phyloP scores from a whole-genome alignment of 306 rosid genomes.

The Begonia peltatifolia region DNA sequence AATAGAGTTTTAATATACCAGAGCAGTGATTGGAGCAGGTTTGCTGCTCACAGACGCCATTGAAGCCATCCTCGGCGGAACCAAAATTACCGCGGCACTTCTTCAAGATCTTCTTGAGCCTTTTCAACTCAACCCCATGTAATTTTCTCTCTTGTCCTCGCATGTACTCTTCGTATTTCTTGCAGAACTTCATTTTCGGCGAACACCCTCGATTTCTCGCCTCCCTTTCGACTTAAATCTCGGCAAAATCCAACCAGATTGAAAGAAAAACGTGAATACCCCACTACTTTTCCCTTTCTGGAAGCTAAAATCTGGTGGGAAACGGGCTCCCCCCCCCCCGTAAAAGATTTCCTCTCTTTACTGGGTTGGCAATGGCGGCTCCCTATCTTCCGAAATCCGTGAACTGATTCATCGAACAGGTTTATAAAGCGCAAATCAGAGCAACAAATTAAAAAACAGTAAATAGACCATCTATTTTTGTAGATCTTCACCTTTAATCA shows the following conservation, averaged over 20 bases:
- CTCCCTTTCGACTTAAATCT: neutral
- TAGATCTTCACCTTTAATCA: too few species aligned
- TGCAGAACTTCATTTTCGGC: constrained; percentile 79
- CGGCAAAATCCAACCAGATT: neutral
- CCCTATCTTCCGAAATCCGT: too few species aligned
- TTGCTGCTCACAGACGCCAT: constrained; percentile 12
- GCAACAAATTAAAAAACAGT: too few species aligned
- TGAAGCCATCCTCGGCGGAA: constrained; percentile 15
- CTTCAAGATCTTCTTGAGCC: constrained; percentile 78
- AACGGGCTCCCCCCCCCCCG: neutral
- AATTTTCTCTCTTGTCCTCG: constrained; percentile 57
- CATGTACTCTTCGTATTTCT: constrained; percentile 74
- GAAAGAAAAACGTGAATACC: neutral
- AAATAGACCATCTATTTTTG: too few species aligned
- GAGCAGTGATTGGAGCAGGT: constrained; percentile 60
- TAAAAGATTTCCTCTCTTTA: too few species aligned
- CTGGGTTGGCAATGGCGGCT: too few species aligned
- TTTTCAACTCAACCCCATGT: constrained; percentile 76
- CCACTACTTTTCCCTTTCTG: neutral
- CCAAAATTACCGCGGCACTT: constrained; percentile 38
- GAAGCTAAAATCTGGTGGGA: neutral
- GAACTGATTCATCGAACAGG: too few species aligned
- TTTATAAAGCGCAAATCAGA: too few species aligned
- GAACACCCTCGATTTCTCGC: neutral
- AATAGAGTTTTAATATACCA: constrained; percentile 18